These are phyloP conservation scores for Nepenthes mirabilis DNA, from an alignment of 148 eudicot genomes.

Conservation along the genomic window DNA sequence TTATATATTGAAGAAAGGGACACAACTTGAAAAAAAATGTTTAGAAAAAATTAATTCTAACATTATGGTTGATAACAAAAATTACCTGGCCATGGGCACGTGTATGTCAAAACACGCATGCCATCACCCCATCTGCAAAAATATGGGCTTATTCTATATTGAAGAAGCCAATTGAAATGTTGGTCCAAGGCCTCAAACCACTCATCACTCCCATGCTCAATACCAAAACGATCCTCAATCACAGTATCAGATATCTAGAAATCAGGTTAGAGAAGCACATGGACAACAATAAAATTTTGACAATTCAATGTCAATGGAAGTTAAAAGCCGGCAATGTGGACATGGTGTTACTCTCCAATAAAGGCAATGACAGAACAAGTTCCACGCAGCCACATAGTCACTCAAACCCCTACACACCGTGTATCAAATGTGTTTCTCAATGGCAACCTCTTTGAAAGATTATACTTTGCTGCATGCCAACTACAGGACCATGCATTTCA, in stretches of 20 bases:
- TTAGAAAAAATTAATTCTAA: background rate
- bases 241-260: slow-evolving; percentile 92
- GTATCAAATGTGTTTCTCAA: too few relatives aligned
- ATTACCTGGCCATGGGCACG: slow-evolving; percentile 96
- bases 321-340: background rate
- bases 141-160: slow-evolving; percentile 85
- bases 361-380: too few relatives aligned
- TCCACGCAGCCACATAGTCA: too few relatives aligned
- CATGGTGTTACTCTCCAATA: too few relatives aligned
- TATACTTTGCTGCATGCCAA: too few relatives aligned
- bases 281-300: slow-evolving; percentile 4
- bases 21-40: too few relatives aligned
- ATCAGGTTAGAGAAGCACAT: slow-evolving; percentile 24
- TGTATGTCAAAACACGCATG: slow-evolving; percentile 95
- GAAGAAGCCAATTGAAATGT: slow-evolving; percentile 93
- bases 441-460: too few relatives aligned
- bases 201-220: slow-evolving; percentile 80
- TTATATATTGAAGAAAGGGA: too few relatives aligned
- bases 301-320: background rate
- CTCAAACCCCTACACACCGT: too few relatives aligned
- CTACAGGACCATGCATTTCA: too few relatives aligned
- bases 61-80: background rate
- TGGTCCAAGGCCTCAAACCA: slow-evolving; percentile 86
- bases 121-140: slow-evolving; percentile 96
- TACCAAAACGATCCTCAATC: slow-evolving; percentile 92